Conservation (phyloP, 306 rosid species). For the Citrullus colocynthis region DNA sequence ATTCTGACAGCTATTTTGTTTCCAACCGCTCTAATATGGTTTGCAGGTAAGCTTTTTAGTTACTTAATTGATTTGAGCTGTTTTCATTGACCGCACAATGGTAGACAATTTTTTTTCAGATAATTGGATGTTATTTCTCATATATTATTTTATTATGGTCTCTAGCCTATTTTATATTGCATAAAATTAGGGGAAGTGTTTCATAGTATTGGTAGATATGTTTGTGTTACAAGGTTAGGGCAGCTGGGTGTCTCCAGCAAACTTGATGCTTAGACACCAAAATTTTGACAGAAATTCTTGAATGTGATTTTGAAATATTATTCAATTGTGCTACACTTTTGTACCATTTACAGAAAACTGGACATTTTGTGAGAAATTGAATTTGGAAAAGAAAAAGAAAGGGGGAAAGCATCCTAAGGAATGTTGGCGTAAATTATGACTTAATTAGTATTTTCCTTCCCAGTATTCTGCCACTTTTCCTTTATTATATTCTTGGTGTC, state of each 20-base stretch:
- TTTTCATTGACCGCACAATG: background rate
- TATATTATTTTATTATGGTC: background rate
- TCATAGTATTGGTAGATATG: background rate
- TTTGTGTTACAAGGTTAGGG: background rate
- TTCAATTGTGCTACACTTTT: background rate
- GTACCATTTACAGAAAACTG: no score
- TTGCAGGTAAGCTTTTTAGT: constrained; percentile 38
- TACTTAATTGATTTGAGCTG: background rate
- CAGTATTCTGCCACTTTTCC: no score
- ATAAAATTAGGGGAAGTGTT: background rate
- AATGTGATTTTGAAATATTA: background rate
- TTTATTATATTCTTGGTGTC: no score
- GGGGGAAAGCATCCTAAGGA: no score
- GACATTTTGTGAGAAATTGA: no score
- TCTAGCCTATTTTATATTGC: background rate
- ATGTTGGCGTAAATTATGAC: no score
- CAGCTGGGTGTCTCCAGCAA: background rate
- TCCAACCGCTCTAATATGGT: constrained; percentile 63
- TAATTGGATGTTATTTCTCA: background rate
- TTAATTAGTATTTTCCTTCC: no score
- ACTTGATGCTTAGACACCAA: background rate
- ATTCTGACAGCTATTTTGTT: constrained; percentile 55
- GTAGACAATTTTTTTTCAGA: background rate
- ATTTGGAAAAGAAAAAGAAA: no score
- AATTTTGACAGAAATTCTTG: background rate